Conservation (phyloP, 225 moss, liverwort and hornwort genomes). For the Straminergon stramineum region DNA sequence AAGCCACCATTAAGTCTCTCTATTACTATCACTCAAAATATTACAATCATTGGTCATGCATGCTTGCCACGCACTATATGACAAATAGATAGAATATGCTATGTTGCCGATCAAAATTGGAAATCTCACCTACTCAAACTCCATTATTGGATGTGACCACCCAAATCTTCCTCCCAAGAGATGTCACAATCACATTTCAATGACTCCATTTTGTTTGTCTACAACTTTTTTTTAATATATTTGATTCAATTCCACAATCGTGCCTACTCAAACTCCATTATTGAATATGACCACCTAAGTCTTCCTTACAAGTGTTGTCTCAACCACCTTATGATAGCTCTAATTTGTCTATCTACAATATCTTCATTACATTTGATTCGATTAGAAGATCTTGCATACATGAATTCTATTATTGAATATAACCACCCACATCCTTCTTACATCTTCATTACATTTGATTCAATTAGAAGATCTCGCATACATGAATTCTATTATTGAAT, state of each 20-base stretch:
- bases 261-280: not conserved
- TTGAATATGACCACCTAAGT: not conserved
- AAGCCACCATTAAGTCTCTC: not conserved
- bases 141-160: not conserved
- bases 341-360: not conserved
- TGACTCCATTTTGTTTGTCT: not conserved
- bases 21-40: not conserved
- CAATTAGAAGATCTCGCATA: rapidly evolving
- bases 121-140: not conserved
- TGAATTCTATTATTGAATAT: no score
- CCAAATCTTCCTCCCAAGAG: not conserved
- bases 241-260: not conserved
- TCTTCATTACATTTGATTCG: no score
- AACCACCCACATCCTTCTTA: no score
- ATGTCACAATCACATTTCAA: not conserved
- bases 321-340: not conserved
- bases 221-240: not conserved
- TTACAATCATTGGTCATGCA: not conserved
- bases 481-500: not conserved
- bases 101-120: rapidly evolving
- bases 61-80: not conserved
- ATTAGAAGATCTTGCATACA: no score
- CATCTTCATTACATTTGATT: not conserved
- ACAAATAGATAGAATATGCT: not conserved
- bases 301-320: not conserved